phyloP scores from a whole-genome alignment of 176 grass and related monocot genomes.

The Areca catechu region DNA sequence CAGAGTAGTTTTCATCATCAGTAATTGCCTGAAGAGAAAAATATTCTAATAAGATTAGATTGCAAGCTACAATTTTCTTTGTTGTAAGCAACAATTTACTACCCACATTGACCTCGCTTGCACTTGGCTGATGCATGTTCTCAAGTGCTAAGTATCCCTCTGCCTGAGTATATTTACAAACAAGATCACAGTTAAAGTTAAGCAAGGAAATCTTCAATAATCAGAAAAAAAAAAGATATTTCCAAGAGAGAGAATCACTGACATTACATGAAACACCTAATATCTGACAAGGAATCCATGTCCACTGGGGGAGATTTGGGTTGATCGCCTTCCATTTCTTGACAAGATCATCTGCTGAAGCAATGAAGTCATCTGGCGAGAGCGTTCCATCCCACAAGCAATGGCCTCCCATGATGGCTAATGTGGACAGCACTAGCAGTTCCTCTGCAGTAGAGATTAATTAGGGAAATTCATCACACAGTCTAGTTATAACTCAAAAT shows the following conservation, averaged over 20 bases:
- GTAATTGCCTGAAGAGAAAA: slow-evolving; percentile 19
- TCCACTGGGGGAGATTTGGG: slow-evolving; percentile 49
- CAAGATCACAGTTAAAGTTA: neutral
- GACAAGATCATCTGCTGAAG: slow-evolving; percentile 37
- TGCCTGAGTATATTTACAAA: slow-evolving; percentile 11
- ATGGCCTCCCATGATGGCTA: slow-evolving; percentile 29
- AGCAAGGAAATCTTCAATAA: no score
- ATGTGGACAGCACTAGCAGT: no score
- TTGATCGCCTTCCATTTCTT: slow-evolving; percentile 53
- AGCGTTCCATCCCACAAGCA: slow-evolving; percentile 36
- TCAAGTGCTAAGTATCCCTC: slow-evolving; percentile 68
- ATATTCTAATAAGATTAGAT: slow-evolving; percentile 3
- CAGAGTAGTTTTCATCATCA: neutral
- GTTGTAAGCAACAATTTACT: neutral
- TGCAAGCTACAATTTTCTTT: neutral
- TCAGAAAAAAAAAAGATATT: no score
- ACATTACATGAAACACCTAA: slow-evolving; percentile 32
- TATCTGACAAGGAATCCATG: slow-evolving; percentile 43
- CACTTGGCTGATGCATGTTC: slow-evolving; percentile 16
- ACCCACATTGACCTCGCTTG: slow-evolving; percentile 17
- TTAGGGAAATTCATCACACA: no score
- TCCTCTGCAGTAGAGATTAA: no score
- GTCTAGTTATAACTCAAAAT: no score
- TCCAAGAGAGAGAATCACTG: neutral
- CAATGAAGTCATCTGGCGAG: slow-evolving; percentile 35